These are phyloP conservation scores for Delitschia confertaspora DNA, from an alignment of 495 filamentous ascomycete genomes.

Conservation along the genomic window DNA sequence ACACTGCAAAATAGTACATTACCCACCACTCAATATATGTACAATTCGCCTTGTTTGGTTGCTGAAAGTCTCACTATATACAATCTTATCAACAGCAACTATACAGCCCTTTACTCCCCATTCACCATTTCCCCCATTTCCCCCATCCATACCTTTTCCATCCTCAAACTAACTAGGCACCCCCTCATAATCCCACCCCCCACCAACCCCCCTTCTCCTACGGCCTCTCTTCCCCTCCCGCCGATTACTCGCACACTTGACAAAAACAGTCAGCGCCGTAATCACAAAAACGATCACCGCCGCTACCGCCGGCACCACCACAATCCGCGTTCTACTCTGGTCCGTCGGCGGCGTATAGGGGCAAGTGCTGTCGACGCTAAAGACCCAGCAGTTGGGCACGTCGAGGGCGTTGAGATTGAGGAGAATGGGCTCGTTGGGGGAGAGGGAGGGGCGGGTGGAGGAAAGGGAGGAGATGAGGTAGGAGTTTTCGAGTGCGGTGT, in stretches of 20 bases:
- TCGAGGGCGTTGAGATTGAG: conserved; percentile 53
- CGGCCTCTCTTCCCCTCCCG: conserved; percentile 43
- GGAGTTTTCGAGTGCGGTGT: conserved; percentile 53
- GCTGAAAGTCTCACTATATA: too few relatives aligned
- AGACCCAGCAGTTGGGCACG: conserved; percentile 48
- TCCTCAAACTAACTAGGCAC: conserved; percentile 37
- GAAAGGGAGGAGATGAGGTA: conserved; percentile 37
- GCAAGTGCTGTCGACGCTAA: conserved; percentile 44
- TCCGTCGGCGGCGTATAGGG: conserved; percentile 42
- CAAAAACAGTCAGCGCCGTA: conserved; percentile 51
- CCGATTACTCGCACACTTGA: conserved; percentile 55
- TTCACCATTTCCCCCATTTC: too few relatives aligned
- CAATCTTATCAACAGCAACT: too few relatives aligned
- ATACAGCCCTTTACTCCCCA: too few relatives aligned
- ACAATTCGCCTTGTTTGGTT: too few relatives aligned
- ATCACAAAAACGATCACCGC: conserved; percentile 51
- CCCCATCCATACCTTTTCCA: neutral
- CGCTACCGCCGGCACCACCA: conserved; percentile 53
- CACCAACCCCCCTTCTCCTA: conserved; percentile 43
- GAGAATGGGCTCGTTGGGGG: conserved; percentile 34
- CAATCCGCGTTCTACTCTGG: conserved; percentile 36
- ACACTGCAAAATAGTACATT: too few relatives aligned
- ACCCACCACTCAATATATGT: too few relatives aligned
- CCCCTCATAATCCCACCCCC: conserved; percentile 60
- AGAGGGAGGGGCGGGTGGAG: conserved; percentile 18